These are phyloP conservation scores for Citrullus amarus DNA, from an alignment of 306 rosid species.

Conservation along the genomic window DNA sequence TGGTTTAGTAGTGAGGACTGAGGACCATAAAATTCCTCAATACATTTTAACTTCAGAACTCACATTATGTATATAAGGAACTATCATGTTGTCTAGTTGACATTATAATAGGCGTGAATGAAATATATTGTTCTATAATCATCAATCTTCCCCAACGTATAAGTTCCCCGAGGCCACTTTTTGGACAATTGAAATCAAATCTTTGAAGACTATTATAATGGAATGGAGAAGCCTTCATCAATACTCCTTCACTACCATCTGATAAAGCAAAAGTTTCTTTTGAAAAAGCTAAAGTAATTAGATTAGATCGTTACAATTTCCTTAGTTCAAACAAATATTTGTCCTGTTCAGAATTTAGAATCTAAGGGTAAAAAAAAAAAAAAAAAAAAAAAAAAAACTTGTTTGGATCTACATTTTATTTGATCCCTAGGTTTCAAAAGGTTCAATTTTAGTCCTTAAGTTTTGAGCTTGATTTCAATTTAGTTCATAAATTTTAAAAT, in stretches of 20 bases:
- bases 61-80: not conserved
- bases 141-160: not conserved
- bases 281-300: not conserved
- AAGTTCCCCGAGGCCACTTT: not conserved
- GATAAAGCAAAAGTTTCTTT: not conserved
- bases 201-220: not conserved
- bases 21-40: not conserved
- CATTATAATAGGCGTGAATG: not conserved
- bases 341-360: not conserved
- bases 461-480: no score
- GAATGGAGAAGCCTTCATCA: not conserved
- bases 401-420: no score
- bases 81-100: conserved; percentile 1
- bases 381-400: no score
- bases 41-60: not conserved
- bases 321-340: not conserved
- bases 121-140: not conserved
- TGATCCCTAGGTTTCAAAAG: no score
- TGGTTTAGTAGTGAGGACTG: not conserved
- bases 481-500: no score
- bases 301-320: not conserved
- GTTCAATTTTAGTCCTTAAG: no score
- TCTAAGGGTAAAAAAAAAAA: no score
- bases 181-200: not conserved
- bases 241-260: not conserved